These are phyloP conservation scores for Calonectria crousiana DNA, from an alignment of 2,329 filamentous ascomycete genomes.

Conservation along the genomic window DNA sequence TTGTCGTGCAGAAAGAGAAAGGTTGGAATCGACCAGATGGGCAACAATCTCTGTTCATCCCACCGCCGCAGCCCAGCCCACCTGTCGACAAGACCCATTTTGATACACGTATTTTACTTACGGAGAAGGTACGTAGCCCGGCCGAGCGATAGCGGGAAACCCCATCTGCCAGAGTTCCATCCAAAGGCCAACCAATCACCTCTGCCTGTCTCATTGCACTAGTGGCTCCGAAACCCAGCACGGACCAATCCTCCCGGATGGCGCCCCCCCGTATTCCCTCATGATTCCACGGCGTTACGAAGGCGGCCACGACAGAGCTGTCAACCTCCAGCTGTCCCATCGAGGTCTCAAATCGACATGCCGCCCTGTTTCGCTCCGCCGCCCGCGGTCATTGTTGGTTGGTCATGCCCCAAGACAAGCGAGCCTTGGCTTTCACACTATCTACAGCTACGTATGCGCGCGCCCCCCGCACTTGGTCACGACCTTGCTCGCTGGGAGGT, in stretches of 20 bases:
- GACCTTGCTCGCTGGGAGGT: neutral
- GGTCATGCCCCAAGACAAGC: conserved; percentile 8
- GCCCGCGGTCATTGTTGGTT: conserved; percentile 11
- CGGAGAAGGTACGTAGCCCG: conserved; percentile 21
- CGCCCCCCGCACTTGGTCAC: neutral
- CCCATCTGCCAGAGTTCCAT: conserved; percentile 30
- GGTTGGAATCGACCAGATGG: neutral
- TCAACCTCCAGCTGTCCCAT: conserved; percentile 17
- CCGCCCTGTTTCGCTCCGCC: conserved; percentile 20
- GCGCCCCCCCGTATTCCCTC: conserved; percentile 28
- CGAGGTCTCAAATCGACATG: conserved; percentile 4
- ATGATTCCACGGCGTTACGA: conserved; percentile 12
- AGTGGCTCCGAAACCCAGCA: conserved; percentile 37
- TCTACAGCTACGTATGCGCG: neutral
- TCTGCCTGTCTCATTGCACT: conserved; percentile 32
- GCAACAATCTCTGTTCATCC: conserved; percentile 10
- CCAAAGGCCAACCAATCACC: conserved; percentile 36
- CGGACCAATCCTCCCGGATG: conserved; percentile 32
- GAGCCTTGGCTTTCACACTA: conserved; percentile 7
- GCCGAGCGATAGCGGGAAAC: conserved; percentile 26
- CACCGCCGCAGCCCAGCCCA: conserved; percentile 8
- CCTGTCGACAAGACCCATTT: conserved; percentile 26
- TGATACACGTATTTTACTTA: conserved; percentile 23
- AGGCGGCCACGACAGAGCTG: conserved; percentile 11
- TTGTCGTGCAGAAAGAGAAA: conserved; percentile 10